phyloP scores from a whole-genome alignment of 352 stramenopile species.

The Phytophthora constricta region DNA sequence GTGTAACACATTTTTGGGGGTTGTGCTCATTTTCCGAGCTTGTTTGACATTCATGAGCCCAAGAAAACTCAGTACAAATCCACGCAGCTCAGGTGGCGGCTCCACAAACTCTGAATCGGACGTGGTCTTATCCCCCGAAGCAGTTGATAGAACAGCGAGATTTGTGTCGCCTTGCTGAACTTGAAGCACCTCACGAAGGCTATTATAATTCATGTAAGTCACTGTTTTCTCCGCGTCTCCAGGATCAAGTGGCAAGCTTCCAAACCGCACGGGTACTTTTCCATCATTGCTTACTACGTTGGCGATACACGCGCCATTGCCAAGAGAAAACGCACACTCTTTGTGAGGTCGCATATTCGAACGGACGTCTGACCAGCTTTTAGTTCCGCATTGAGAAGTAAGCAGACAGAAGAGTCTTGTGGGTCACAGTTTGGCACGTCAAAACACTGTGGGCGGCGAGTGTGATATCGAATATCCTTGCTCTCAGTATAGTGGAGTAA shows the following conservation, averaged over 20 bases:
- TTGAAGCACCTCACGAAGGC: slow-evolving; percentile 28
- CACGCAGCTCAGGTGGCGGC: slow-evolving; percentile 51
- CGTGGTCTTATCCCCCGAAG: neutral
- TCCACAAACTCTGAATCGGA: slow-evolving; percentile 32
- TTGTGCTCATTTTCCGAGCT: slow-evolving; percentile 42
- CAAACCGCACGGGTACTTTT: slow-evolving; percentile 46
- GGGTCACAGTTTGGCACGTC: slow-evolving; percentile 62
- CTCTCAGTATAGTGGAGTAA: slow-evolving; percentile 67
- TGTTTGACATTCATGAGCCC: slow-evolving; percentile 68
- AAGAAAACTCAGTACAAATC: slow-evolving; percentile 71
- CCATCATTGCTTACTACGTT: slow-evolving; percentile 10
- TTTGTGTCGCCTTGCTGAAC: slow-evolving; percentile 34
- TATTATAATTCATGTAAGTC: slow-evolving; percentile 34
- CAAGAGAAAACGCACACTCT: slow-evolving; percentile 46
- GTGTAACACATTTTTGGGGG: slow-evolving; percentile 49
- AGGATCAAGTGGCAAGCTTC: slow-evolving; percentile 38
- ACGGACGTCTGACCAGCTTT: slow-evolving; percentile 22
- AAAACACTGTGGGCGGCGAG: slow-evolving; percentile 63
- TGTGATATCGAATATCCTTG: slow-evolving; percentile 70
- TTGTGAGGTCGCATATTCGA: slow-evolving; percentile 60
- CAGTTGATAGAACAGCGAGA: slow-evolving; percentile 13
- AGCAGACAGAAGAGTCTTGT: slow-evolving; percentile 31
- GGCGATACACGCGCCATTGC: slow-evolving; percentile 62
- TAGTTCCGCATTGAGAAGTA: slow-evolving; percentile 15
- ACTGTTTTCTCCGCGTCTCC: slow-evolving; percentile 1